Conservation (phyloP, 2,329 filamentous ascomycete genomes). For the Decorospora gaudefroyi region DNA sequence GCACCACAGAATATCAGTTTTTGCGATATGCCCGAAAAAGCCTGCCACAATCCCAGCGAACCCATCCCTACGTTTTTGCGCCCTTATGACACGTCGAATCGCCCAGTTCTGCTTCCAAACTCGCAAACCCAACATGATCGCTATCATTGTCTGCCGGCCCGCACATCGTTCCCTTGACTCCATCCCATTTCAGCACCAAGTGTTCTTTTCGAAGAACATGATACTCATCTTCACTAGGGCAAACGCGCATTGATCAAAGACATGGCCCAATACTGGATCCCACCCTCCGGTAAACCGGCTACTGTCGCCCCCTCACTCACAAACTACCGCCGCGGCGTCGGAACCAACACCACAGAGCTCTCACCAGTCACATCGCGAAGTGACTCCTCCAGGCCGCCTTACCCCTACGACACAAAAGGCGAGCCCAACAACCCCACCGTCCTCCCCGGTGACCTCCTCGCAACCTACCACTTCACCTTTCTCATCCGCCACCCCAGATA, state of each 20-base stretch:
- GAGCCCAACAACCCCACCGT: conserved; percentile 83
- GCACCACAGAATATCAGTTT: no score
- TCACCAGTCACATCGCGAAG: conserved; percentile 41
- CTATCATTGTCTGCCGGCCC: no score
- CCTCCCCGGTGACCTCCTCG: conserved; percentile 72
- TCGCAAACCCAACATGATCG: no score
- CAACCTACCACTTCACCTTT: conserved; percentile 91
- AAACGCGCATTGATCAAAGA: conserved; percentile 98
- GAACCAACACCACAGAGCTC: conserved; percentile 52
- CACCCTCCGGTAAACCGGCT: conserved; percentile 69
- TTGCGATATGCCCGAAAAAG: no score
- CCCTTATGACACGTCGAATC: no score
- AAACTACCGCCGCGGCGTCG: conserved; percentile 63
- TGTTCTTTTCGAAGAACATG: neutral
- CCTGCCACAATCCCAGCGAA: no score
- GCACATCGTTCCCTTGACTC: no score
- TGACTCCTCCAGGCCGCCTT: conserved; percentile 50
- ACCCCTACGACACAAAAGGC: conserved; percentile 61
- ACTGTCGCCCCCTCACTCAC: conserved; percentile 77
- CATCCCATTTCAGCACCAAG: neutral
- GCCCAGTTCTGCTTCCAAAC: no score
- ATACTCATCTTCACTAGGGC: conserved; percentile 59
- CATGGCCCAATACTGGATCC: conserved; percentile 89
- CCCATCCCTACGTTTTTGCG: no score
- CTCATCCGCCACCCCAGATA: conserved; percentile 93